Evolutionary conservation across 148 eudicot genomes (phyloP).

Genomic region (Cornus suecica): DNA sequence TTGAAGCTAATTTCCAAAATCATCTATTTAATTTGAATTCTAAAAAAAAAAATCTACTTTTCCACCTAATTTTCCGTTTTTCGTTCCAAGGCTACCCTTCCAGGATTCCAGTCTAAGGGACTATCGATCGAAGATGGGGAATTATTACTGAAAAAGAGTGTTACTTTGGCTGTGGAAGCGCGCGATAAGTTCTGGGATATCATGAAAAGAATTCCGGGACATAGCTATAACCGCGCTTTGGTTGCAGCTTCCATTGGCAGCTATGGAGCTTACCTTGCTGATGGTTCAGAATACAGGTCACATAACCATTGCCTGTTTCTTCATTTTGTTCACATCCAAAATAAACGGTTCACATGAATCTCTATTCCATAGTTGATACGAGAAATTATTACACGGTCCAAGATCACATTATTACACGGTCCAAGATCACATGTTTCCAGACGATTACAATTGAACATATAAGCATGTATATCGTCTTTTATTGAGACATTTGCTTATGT

Average conservation of each 20-base stretch:
- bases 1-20: not conserved
- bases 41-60: not conserved
- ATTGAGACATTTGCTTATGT: too few species aligned
- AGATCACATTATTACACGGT: too few species aligned
- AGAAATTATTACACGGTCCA: too few species aligned
- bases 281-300: slow-evolving; percentile 90
- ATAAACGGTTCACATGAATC: not conserved
- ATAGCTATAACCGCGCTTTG: slow-evolving; percentile 53
- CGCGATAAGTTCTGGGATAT: slow-evolving; percentile 78
- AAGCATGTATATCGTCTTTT: too few species aligned
- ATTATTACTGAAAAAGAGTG: slow-evolving; percentile 59
- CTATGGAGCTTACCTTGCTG: slow-evolving; percentile 94
- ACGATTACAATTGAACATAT: too few species aligned
- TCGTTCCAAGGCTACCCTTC: slow-evolving; percentile 61
- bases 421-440: too few species aligned
- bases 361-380: not conserved
- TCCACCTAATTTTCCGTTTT: not conserved
- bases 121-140: slow-evolving; percentile 66
- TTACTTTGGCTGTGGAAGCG: slow-evolving; percentile 60
- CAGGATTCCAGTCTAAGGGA: slow-evolving; percentile 80
- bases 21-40: not conserved
- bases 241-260: slow-evolving; percentile 96
- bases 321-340: not conserved
- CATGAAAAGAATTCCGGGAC: slow-evolving; percentile 21
- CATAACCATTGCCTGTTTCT: not conserved